Base-by-base conservation (phyloP, 352 stramenopile genomes). In the Halophytophthora batemanensis region DNA sequence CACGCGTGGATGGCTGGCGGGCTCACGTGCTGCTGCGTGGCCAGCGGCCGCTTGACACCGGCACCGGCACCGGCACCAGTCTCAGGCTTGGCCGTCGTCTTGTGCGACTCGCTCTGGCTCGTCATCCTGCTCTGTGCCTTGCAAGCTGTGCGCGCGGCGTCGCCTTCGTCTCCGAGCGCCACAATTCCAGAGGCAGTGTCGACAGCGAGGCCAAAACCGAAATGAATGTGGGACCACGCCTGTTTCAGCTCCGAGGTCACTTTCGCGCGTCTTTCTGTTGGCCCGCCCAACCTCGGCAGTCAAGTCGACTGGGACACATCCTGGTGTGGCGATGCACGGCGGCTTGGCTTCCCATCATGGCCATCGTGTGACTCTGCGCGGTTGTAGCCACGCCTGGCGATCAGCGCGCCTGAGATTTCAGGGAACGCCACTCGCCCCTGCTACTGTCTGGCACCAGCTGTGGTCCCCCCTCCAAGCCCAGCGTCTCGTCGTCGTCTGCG, bases 331-430 rank as follows among this genome's bases (percentile, higher is more conserved):
- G 4, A 31, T 31, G 8, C 25, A 31, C n/a, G n/a, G n/a, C n/a
- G n/a, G n/a, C n/a, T n/a, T n/a, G n/a, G n/a, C 25, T 31, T 31
- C 33, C 10, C 33, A 38, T 38, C 33, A 38, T 17, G 41, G 33
- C 33, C 18, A 53, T 25, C 53, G 59, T 66, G 59, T 66, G 59
- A 66, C 59, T 66, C 53, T 56, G 14, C 21, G 18, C 38, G 28
- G 23, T 12, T 33, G 42, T 38, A 59, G 59, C 59, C 59, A 38
- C 33, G 33, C 6, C 15, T 6, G 33, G 3, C 33, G 11, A 66
- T 57, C 58, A 54, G 52, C 45, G 61, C 41, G 41, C 29, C 59
- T 66, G 53, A 66, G 59, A 66, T 66, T 53, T 66, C 42, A 49
- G 11, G 42, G 6, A 39, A 49, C 42, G 42, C 15, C 42, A 49